Percentiles rank a stretch among this genome's conserved stretches.
Evolutionary conservation across 176 grass and related monocot species (phyloP).

Genomic region (Avena insularis): DNA sequence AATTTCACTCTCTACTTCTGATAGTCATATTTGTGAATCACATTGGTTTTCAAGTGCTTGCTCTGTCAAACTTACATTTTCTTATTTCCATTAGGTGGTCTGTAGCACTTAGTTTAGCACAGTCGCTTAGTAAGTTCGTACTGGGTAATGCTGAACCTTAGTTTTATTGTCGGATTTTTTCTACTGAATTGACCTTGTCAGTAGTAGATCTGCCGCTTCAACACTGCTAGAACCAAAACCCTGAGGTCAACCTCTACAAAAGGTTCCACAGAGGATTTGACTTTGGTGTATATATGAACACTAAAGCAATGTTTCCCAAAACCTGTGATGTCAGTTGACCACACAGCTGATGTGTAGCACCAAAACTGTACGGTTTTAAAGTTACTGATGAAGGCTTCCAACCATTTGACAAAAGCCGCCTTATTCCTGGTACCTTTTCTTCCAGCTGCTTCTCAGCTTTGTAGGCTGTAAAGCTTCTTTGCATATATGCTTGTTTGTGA

Average conservation of each 20-base stretch:
- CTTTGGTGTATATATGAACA: background rate
- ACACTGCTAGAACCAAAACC: background rate
- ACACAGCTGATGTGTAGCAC: background rate
- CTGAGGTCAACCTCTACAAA: background rate
- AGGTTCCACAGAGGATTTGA: background rate
- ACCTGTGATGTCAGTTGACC: background rate
- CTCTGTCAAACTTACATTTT: background rate
- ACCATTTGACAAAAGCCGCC: constrained; percentile 1
- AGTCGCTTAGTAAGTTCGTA: background rate
- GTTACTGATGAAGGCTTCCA: background rate
- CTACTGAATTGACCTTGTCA: background rate
- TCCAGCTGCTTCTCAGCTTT: background rate
- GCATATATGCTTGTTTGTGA: constrained; percentile 18
- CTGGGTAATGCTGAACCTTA: background rate
- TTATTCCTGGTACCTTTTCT: constrained; percentile 13
- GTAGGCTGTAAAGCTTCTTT: background rate
- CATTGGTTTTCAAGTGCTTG: constrained; percentile 22
- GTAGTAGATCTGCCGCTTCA: constrained; percentile 12
- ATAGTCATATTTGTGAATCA: constrained; percentile 3
- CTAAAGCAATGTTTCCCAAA: background rate
- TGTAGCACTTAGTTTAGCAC: constrained; percentile 25
- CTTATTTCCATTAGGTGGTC: constrained; percentile 16
- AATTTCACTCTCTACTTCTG: constrained; percentile 25
- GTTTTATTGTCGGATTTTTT: background rate
- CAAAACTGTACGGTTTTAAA: background rate